Base-by-base conservation (phyloP, 2,329 filamentous ascomycete genomes). In the Penicillium frequentans region DNA sequence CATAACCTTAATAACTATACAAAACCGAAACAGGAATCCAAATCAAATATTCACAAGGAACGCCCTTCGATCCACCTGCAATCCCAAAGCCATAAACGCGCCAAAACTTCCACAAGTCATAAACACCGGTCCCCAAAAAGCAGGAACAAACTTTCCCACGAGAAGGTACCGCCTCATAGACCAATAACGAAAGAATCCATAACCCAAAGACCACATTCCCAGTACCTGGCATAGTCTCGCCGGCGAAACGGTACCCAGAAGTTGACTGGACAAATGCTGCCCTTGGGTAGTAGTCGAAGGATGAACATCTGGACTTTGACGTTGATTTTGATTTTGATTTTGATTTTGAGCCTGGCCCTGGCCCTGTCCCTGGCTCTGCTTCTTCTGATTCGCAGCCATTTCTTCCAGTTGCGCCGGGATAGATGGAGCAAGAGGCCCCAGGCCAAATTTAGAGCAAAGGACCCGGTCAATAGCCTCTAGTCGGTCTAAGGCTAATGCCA, bases 71-170 rank as follows among this genome's bases (percentile, higher is more conserved):
- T 61, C 53, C 42, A 63, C 56, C 50, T 61, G 61, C 49, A 57
- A 45, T 13, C 61, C 61, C 46, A 63, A 45, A 19, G 45, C 58
- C 49, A 61, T 50, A 35, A 63, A 61, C n/a, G 58, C 59, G 16
- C 52, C 59, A 51, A 63, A 61, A 46, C 61, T 63, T 7, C 58
- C 61, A 42, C 35, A 48, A 1, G 69, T 71, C 60, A 71, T 69
- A 13, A 71, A 60, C 10, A 68, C 57, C 24, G 69, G 67, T 0
- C 69, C 69, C 69, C 68, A 71, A 42, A 71, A 62, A 1, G 68
- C 67, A 9, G 69, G 68, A 3, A 68, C 64, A 58, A 70, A 71
- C 3, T 62, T 61, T 3, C 67, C 68, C 24, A 56, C 52, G 3
- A 69, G 49, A n/a, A 71, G 42, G 47, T 65, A 66, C 49, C 58